These are phyloP conservation scores for Plasmodium fragile DNA, from an alignment of 169 alveolate genomes.

Conservation along the genomic window DNA sequence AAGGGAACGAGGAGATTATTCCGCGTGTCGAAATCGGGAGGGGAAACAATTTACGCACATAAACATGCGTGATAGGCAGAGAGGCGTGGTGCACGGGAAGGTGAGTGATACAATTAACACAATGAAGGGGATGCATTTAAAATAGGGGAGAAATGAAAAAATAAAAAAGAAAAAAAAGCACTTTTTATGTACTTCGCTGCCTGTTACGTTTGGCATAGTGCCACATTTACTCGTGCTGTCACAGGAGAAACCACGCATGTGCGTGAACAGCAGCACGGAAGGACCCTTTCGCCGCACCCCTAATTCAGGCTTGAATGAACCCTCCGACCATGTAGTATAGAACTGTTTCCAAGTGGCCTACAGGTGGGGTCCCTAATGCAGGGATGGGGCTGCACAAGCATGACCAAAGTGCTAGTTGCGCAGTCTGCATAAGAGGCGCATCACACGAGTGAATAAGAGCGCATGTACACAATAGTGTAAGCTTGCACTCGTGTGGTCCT, in stretches of 20 bases:
- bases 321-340: background rate
- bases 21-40: background rate
- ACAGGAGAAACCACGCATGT: background rate
- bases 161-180: background rate
- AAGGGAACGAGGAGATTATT: background rate
- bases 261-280: background rate
- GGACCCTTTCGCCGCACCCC: background rate
- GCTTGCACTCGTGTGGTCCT: background rate
- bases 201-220: background rate
- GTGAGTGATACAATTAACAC: background rate
- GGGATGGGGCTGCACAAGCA: background rate
- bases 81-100: background rate
- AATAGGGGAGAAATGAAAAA: background rate
- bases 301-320: background rate
- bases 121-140: background rate
- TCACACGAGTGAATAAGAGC: background rate
- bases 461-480: background rate
- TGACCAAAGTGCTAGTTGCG: background rate
- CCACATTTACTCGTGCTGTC: background rate
- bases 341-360: background rate
- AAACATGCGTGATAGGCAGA: background rate
- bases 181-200: background rate
- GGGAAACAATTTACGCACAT: background rate
- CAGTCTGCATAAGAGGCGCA: background rate
- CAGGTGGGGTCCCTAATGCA: background rate